phyloP scores from a whole-genome alignment of 805 yeast genomes.

The Yarrowia sp. region DNA sequence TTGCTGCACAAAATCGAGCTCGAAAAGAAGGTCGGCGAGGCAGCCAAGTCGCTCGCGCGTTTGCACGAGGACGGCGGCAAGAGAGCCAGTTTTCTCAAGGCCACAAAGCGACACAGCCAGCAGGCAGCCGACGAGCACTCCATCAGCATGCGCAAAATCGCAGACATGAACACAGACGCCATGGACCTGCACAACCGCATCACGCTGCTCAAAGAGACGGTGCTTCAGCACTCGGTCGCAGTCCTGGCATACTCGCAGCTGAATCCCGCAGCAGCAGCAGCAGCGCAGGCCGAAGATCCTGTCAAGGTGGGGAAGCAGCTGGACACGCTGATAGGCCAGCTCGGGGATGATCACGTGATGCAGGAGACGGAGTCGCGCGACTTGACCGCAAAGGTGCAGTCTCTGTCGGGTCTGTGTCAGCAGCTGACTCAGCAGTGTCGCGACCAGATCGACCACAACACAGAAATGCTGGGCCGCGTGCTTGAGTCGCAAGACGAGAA shows the following conservation, averaged over 20 bases:
- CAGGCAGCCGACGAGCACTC: conserved; percentile 33
- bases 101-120: conserved; percentile 32
- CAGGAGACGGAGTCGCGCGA: background rate
- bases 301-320: conserved; percentile 1
- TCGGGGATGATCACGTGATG: background rate
- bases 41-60: conserved; percentile 32
- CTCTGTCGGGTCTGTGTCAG: background rate
- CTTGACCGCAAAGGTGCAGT: background rate
- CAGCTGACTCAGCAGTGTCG: conserved; percentile 23
- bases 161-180: conserved; percentile 8
- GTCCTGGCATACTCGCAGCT: conserved; percentile 26
- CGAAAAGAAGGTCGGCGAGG: conserved; percentile 34
- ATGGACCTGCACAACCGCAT: conserved; percentile 18
- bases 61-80: conserved; percentile 28
- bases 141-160: conserved; percentile 3
- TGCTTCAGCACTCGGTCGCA: conserved; percentile 25
- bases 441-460: conserved; percentile 1
- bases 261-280: conserved; percentile 17
- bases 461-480: conserved; percentile 4
- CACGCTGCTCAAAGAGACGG: background rate
- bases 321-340: conserved; percentile 3
- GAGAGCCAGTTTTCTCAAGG: conserved; percentile 1
- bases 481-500: background rate
- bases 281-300: conserved; percentile 7
- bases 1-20: conserved; percentile 31